Evolutionary conservation across 176 grass and related monocot genomes (phyloP), one percentile per base, ranked within the genome.

Genomic region (Bromus sterilis): DNA sequence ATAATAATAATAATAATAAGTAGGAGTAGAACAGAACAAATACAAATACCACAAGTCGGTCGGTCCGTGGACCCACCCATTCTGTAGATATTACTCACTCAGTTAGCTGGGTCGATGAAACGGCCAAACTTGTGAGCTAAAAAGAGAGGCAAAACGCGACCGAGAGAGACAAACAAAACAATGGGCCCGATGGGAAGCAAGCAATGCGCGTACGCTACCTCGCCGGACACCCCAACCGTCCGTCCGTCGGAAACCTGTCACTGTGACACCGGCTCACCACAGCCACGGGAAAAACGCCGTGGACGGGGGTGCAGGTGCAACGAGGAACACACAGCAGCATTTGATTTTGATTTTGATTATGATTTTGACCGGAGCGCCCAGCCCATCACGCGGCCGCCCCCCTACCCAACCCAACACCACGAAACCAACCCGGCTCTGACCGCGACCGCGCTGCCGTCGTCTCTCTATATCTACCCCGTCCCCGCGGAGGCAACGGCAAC

Each of bases 381-480:
- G 9, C 63, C 32, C 63, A 36, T 16, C 28, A 64, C 61, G 62
- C 62, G 31, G 30, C 61, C 64, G 9, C 1, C 46, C 43, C 49
- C 18, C 32, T 23, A 6, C 76, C 57, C 0, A 66, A 15, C 40
- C 30, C 20, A 53, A 75, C 72, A n/a, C n/a, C 48, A 51, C 15
- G 25, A 71, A 18, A 15, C 65, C 65, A 6, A 48, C 13, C 4
- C n/a, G n/a, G n/a, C n/a, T n/a, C n/a, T n/a, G 11, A 49, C 46
- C 46, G 46, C 46, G 44, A 36, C 35, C 35, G 35, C 35, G 35
- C 14, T 16, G 46, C 3, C 39, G n/a, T n/a, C 40, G 40, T 12
- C 11, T 12, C 36, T 14, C 40, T 46, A 21, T 85, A 88, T 88
- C 79, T 88, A 88, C 74, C n/a, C n/a, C n/a, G n/a, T n/a, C 80